Evolutionary conservation across 1,284 basidiomycete genomes (phyloP).

Genomic region (Leccinum angustisporum): DNA sequence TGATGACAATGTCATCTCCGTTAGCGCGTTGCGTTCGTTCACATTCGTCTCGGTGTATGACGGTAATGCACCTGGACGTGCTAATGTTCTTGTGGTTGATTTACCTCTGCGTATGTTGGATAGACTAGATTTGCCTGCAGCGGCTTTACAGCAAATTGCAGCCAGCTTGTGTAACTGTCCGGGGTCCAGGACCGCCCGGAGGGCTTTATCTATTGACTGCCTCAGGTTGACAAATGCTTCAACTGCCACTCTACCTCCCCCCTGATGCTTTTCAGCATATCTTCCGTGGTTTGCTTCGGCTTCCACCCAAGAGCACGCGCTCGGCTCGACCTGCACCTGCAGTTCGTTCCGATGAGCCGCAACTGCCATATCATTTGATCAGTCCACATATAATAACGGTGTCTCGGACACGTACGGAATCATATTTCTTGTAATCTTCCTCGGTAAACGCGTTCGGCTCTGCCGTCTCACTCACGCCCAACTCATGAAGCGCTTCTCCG

Average conservation of each 20-base stretch:
- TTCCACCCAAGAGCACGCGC: slow-evolving; percentile 58
- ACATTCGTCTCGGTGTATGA: no score
- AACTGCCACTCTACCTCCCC: slow-evolving; percentile 40
- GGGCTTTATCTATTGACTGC: no score
- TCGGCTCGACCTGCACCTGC: slow-evolving; percentile 49
- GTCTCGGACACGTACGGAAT: neutral
- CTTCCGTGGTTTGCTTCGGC: slow-evolving; percentile 44
- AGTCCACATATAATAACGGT: neutral
- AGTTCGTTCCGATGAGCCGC: slow-evolving; percentile 51
- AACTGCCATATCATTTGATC: slow-evolving; percentile 30
- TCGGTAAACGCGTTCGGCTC: slow-evolving; percentile 36
- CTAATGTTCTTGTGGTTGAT: no score
- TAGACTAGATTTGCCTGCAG: no score
- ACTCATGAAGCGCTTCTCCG: slow-evolving; percentile 30
- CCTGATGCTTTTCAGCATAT: slow-evolving; percentile 47
- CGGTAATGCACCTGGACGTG: no score
- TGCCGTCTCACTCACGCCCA: slow-evolving; percentile 31
- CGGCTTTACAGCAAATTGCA: no score
- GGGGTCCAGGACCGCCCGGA: no score
- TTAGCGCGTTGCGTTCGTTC: no score
- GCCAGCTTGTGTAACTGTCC: no score
- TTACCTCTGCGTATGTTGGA: no score
- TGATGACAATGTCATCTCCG: no score
- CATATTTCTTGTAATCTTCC: slow-evolving; percentile 34
- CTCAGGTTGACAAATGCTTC: slow-evolving; percentile 1